These are phyloP conservation scores for Lenzites betulinus DNA, from an alignment of 768 basidiomycete genomes.

Conservation along the genomic window DNA sequence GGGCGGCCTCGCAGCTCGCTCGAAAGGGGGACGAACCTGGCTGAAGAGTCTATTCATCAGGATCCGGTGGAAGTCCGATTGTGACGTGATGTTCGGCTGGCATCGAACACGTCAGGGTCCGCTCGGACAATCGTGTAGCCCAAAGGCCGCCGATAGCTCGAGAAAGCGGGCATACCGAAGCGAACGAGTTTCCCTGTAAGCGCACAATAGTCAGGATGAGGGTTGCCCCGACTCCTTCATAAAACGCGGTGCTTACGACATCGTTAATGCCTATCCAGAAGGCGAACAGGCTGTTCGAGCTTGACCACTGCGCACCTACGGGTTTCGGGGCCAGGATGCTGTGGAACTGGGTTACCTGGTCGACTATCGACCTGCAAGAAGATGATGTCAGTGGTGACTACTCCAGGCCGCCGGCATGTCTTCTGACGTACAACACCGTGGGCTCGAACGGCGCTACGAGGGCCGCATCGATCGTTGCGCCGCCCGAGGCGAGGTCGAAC, in stretches of 20 bases:
- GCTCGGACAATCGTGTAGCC: background rate
- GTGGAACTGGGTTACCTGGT: constrained; percentile 38
- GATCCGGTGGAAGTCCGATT: constrained; percentile 34
- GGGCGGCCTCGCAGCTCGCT: constrained; percentile 35
- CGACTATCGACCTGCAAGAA: constrained; percentile 34
- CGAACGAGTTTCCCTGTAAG: constrained; percentile 48
- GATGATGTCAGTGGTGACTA: background rate
- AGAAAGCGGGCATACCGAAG: constrained; percentile 40
- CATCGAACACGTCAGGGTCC: background rate
- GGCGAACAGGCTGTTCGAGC: constrained; percentile 37
- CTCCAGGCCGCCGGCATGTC: background rate
- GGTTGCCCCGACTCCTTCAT: background rate
- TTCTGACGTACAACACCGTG: constrained; percentile 35
- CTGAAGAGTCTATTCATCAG: constrained; percentile 38
- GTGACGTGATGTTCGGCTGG: constrained; percentile 39
- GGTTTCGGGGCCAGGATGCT: constrained; percentile 36
- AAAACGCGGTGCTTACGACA: constrained; percentile 29
- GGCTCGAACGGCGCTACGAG: constrained; percentile 40
- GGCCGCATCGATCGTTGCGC: constrained; percentile 40
- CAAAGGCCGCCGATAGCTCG: constrained; percentile 4
- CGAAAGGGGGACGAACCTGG: constrained; percentile 31
- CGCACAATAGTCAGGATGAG: constrained; percentile 4
- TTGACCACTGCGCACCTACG: constrained; percentile 34
- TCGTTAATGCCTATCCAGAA: constrained; percentile 43
- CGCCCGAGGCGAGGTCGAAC: constrained; percentile 40